Percentiles rank a stretch among this genome's conserved stretches.
phyloP scores from a whole-genome alignment of 352 stramenopile species.

The Phytopythium ostracodes region DNA sequence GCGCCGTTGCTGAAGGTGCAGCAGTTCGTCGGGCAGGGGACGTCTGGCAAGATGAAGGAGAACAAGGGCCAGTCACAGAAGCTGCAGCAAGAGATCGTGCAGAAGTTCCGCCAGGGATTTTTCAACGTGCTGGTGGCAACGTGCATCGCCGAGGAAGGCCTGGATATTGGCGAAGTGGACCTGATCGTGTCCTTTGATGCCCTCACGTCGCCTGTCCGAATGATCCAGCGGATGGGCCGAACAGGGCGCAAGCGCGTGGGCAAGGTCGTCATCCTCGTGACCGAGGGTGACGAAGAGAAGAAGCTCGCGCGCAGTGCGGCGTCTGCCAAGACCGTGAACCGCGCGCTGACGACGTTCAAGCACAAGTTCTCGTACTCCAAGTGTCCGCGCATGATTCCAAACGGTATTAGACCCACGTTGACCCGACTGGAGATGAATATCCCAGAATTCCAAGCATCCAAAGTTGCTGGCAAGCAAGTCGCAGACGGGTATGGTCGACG shows the following conservation, averaged over 20 bases:
- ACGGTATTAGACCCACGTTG: slow-evolving; percentile 41
- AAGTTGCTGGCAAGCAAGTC: slow-evolving; percentile 56
- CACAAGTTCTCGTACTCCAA: slow-evolving; percentile 86
- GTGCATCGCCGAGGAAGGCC: slow-evolving; percentile 94
- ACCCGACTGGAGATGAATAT: slow-evolving; percentile 68
- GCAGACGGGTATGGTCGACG: neutral
- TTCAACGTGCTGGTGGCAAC: slow-evolving; percentile 94
- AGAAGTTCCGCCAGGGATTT: slow-evolving; percentile 77
- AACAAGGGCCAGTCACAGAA: slow-evolving; percentile 92
- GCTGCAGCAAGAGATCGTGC: slow-evolving; percentile 94
- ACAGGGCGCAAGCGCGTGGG: slow-evolving; percentile 96
- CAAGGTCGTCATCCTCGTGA: slow-evolving; percentile 85
- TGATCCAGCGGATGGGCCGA: slow-evolving; percentile 94
- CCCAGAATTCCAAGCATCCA: slow-evolving; percentile 70
- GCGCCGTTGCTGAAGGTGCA: slow-evolving; percentile 84
- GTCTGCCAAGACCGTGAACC: slow-evolving; percentile 75
- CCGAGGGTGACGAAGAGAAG: slow-evolving; percentile 87
- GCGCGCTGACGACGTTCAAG: slow-evolving; percentile 86
- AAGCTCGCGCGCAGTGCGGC: slow-evolving; percentile 78
- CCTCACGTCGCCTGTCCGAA: slow-evolving; percentile 93
- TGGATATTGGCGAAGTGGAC: slow-evolving; percentile 95
- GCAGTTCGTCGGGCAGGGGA: slow-evolving; percentile 93
- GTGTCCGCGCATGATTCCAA: slow-evolving; percentile 69
- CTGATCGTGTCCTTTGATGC: slow-evolving; percentile 94
- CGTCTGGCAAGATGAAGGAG: slow-evolving; percentile 75